Evolutionary conservation across 2,329 filamentous ascomycete species (phyloP).

Genomic region (Emericellopsis atlantica): DNA sequence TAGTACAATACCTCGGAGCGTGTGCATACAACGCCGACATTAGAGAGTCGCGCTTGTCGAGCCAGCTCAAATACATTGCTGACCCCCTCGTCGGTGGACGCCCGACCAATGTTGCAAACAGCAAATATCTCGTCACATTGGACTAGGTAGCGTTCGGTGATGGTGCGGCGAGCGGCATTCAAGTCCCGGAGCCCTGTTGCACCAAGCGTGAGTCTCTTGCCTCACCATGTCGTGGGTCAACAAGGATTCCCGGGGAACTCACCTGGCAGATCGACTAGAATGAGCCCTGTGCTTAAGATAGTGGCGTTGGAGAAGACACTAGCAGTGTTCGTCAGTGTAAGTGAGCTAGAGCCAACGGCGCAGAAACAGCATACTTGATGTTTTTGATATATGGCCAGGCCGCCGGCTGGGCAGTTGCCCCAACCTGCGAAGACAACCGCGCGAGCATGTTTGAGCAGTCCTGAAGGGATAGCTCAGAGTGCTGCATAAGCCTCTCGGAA

Average conservation of each 20-base stretch:
- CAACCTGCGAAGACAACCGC: conserved; percentile 22
- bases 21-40: conserved; percentile 30
- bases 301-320: conserved; percentile 30
- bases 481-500: neutral
- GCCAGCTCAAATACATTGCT: conserved; percentile 26
- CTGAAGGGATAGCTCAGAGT: conserved; percentile 3
- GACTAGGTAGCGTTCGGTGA: conserved; percentile 30
- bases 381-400: conserved; percentile 32
- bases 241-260: conserved; percentile 3
- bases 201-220: neutral
- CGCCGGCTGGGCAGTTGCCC: conserved; percentile 7
- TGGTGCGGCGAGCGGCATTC: conserved; percentile 26
- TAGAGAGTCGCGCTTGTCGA: conserved; percentile 18
- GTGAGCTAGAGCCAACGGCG: neutral
- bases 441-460: conserved; percentile 20
- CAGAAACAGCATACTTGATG: conserved; percentile 19
- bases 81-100: conserved; percentile 26
- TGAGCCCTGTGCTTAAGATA: conserved; percentile 32
- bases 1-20: conserved; percentile 19
- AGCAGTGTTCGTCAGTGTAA: conserved; percentile 5
- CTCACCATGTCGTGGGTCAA: neutral
- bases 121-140: conserved; percentile 33
- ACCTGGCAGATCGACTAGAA: conserved; percentile 36
- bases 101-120: conserved; percentile 26
- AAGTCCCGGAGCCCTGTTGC: conserved; percentile 28